phyloP scores from a whole-genome alignment of 257 asterid species.

The Verbascum thapsus region DNA sequence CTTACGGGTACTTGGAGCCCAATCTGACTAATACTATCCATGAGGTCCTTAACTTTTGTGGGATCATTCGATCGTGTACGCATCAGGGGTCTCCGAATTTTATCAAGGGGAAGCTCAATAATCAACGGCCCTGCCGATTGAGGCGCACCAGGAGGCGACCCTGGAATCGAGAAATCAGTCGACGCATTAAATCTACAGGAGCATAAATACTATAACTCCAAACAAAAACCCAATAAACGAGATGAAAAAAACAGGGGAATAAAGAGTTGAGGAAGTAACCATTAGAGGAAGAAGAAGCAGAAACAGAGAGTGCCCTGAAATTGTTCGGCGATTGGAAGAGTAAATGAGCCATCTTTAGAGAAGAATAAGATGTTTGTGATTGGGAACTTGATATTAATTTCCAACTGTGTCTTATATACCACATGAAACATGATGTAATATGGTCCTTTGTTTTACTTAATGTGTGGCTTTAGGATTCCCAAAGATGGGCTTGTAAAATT shows the following conservation, averaged over 20 bases:
- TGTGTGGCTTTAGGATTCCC: too few species aligned
- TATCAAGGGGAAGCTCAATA: constrained; percentile 83
- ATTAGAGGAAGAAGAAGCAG: constrained; percentile 68
- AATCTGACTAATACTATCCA: constrained; percentile 75
- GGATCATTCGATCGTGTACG: constrained; percentile 85
- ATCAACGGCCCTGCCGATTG: constrained; percentile 73
- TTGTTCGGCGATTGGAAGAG: constrained; percentile 50
- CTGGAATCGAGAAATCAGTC: constrained; percentile 36
- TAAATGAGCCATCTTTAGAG: constrained; percentile 49
- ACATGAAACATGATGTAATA: too few species aligned
- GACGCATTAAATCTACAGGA: not conserved
- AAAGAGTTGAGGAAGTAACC: constrained; percentile 40
- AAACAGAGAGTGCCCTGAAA: constrained; percentile 53
- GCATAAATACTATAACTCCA: too few species aligned
- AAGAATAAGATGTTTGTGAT: too few species aligned
- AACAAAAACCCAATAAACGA: not conserved
- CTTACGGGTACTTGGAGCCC: constrained; percentile 99
- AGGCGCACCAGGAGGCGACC: constrained; percentile 62
- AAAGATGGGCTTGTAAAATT: too few species aligned
- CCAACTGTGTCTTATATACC: too few species aligned
- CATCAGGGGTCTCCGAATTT: constrained; percentile 86
- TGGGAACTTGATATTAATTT: too few species aligned
- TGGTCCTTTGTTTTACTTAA: too few species aligned
- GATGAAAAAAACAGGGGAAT: not conserved
- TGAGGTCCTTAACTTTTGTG: constrained; percentile 73